Percentiles rank a stretch among this genome's conserved stretches.
Conservation (phyloP, 768 basidiomycete species). For the Cystofilobasidium capitatum region DNA sequence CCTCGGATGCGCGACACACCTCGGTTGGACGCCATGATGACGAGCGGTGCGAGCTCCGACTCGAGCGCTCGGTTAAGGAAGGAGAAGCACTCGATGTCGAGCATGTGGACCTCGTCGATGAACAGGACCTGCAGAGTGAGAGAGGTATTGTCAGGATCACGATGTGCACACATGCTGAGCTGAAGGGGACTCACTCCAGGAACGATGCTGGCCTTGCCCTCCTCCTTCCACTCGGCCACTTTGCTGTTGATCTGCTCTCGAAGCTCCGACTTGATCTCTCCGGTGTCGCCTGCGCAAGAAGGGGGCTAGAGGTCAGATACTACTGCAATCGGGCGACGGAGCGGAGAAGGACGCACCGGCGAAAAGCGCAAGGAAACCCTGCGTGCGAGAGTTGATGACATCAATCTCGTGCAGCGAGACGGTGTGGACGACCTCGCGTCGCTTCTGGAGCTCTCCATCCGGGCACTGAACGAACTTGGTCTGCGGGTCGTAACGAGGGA, state of each 20-base stretch:
- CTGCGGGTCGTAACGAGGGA: conserved; percentile 42
- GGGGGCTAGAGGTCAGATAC: not conserved
- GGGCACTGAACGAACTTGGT: conserved; percentile 98
- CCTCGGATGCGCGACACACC: conserved; percentile 91
- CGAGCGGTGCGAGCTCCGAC: conserved; percentile 81
- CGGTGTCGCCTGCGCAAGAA: conserved; percentile 79
- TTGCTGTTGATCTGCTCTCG: conserved; percentile 94
- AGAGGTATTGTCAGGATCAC: not conserved
- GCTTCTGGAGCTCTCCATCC: conserved; percentile 93
- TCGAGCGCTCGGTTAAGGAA: conserved; percentile 95
- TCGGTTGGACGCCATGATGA: conserved; percentile 96
- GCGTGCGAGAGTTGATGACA: conserved; percentile 96
- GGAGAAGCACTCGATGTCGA: conserved; percentile 98
- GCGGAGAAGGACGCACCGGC: conserved; percentile 34
- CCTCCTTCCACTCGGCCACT: conserved; percentile 94
- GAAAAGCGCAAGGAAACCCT: conserved; percentile 87
- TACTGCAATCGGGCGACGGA: not conserved
- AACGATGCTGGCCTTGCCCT: conserved; percentile 95
- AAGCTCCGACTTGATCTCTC: conserved; percentile 95
- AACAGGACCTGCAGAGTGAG: conserved; percentile 53
- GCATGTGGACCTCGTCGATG: conserved; percentile 70
- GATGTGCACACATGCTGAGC: not conserved
- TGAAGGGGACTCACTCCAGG: conserved; percentile 61
- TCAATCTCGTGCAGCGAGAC: conserved; percentile 98
- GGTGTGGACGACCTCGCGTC: conserved; percentile 94